These are phyloP conservation scores for Salvia rosmarinus DNA, from an alignment of 257 asterid genomes.

Conservation along the genomic window DNA sequence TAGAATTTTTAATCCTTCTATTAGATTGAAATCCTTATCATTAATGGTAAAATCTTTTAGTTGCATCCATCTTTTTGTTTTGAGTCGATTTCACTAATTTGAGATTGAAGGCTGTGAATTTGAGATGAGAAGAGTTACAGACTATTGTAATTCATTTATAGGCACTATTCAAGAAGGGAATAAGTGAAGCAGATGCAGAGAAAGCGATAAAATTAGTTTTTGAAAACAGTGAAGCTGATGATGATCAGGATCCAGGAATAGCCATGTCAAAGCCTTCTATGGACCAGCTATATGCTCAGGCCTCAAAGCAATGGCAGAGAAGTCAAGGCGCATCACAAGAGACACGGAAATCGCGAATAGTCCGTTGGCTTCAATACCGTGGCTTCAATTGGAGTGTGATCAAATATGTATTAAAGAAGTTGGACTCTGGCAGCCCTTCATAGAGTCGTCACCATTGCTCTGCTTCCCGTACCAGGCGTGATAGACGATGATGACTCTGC, in stretches of 20 bases:
- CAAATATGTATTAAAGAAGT: conserved; percentile 54
- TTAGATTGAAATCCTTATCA: neutral
- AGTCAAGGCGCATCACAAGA: conserved; percentile 56
- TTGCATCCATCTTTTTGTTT: neutral
- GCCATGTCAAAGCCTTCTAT: conserved; percentile 69
- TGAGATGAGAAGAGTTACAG: no score
- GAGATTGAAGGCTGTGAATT: no score
- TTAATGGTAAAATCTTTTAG: neutral
- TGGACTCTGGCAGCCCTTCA: conserved; percentile 52
- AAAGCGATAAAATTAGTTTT: conserved; percentile 73
- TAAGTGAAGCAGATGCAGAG: conserved; percentile 59
- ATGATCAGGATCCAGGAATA: conserved; percentile 51
- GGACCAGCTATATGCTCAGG: conserved; percentile 65
- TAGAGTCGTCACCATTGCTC: conserved; percentile 35
- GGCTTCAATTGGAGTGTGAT: conserved; percentile 73
- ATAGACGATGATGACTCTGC: conserved; percentile 18
- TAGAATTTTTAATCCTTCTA: conserved; percentile 3
- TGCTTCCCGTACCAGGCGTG: conserved; percentile 14
- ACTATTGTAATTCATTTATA: conserved; percentile 32
- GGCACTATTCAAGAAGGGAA: conserved; percentile 75
- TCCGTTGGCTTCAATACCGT: conserved; percentile 96
- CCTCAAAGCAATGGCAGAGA: conserved; percentile 83
- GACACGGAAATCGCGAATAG: conserved; percentile 71
- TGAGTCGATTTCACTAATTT: no score
- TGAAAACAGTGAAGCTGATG: conserved; percentile 43